A percentile compares a stretch with the other conserved stretches of the same genome.
phyloP scores from a whole-genome alignment of 805 yeast species.

The Pichia cephalocereana region DNA sequence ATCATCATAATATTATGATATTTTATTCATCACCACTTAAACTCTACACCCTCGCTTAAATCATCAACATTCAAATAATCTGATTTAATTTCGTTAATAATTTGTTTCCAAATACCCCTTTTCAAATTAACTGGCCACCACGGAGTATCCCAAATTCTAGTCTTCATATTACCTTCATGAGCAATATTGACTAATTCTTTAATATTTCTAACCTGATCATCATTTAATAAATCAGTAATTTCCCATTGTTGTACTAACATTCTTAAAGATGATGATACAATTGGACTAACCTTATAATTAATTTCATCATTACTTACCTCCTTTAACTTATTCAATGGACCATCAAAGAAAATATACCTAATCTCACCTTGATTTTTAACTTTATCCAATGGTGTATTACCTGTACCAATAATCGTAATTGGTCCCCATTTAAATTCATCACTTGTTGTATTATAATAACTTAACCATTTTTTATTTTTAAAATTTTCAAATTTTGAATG shows the following conservation, averaged over 20 bases:
- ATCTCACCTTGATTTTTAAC: conserved; percentile 17
- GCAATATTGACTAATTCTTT: conserved; percentile 30
- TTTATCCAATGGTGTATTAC: conserved; percentile 44
- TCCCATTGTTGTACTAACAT: conserved; percentile 17
- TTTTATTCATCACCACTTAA: background rate
- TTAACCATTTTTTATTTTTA: conserved; percentile 38
- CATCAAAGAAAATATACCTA: conserved; percentile 43
- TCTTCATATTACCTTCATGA: conserved; percentile 40
- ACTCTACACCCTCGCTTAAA: conserved; percentile 20
- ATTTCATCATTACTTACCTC: conserved; percentile 4
- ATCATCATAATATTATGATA: no score
- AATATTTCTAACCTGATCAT: conserved; percentile 25
- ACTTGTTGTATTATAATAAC: conserved; percentile 34
- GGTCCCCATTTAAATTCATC: conserved; percentile 39
- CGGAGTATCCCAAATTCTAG: conserved; percentile 68
- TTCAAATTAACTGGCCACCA: conserved; percentile 49
- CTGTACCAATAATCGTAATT: conserved; percentile 55
- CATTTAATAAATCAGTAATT: conserved; percentile 19
- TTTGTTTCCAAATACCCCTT: conserved; percentile 39
- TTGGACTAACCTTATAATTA: conserved; percentile 17
- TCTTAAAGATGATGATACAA: conserved; percentile 27
- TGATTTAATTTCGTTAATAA: conserved; percentile 34
- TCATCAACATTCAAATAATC: conserved; percentile 62
- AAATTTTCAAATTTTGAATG: conserved; percentile 38
- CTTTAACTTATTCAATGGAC: conserved; percentile 30